Conservation (phyloP, 1,284 basidiomycete genomes). For the Phellinidium pouzarii region DNA sequence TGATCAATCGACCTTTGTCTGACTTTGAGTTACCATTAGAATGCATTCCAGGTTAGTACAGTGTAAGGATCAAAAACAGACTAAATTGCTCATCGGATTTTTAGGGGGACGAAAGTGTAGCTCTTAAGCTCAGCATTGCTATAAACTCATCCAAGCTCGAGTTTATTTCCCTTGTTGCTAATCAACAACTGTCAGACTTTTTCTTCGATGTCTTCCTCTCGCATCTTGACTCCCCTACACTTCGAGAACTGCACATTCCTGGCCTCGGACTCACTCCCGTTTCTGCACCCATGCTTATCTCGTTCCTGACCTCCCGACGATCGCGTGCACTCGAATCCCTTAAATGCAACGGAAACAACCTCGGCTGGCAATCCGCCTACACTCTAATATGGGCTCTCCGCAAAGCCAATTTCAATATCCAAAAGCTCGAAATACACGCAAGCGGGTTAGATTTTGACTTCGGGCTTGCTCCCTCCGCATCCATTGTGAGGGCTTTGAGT, state of each 20-base stretch:
- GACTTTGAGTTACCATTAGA: slow-evolving; percentile 24
- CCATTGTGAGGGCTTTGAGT: too few species aligned
- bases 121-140: slow-evolving; percentile 35
- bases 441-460: slow-evolving; percentile 29
- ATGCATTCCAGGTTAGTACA: slow-evolving; percentile 22
- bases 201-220: slow-evolving; percentile 48
- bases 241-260: slow-evolving; percentile 52
- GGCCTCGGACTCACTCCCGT: slow-evolving; percentile 42
- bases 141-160: slow-evolving; percentile 44
- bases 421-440: slow-evolving; percentile 44
- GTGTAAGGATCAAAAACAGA: background rate
- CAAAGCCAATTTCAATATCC: slow-evolving; percentile 43
- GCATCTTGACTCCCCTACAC: slow-evolving; percentile 36
- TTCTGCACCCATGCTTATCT: slow-evolving; percentile 38
- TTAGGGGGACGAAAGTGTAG: slow-evolving; percentile 35
- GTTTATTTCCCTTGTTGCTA: slow-evolving; percentile 39
- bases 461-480: too few species aligned
- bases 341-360: slow-evolving; percentile 49
- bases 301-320: slow-evolving; percentile 46
- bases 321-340: slow-evolving; percentile 43
- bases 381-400: slow-evolving; percentile 41
- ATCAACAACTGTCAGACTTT: slow-evolving; percentile 37
- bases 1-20: slow-evolving; percentile 18
- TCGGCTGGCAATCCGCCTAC: slow-evolving; percentile 40
- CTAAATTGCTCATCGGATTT: slow-evolving; percentile 4